Evolutionary conservation across 805 yeast genomes (phyloP).

Genomic region (Candida loeiensis): DNA sequence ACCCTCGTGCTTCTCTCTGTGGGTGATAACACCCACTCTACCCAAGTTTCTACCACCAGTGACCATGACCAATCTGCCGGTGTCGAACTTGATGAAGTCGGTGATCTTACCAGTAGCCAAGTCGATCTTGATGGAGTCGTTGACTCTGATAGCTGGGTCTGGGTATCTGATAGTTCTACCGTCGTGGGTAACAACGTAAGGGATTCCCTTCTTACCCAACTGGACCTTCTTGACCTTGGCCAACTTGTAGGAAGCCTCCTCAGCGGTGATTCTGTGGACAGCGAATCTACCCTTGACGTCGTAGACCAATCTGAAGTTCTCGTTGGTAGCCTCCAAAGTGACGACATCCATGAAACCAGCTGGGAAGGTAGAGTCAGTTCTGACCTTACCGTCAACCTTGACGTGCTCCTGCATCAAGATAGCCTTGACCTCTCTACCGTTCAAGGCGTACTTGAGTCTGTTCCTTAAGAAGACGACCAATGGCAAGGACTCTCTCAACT

Average conservation of each 20-base stretch:
- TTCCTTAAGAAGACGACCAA: slow-evolving; percentile 32
- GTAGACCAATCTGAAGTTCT: slow-evolving; percentile 28
- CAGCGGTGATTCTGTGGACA: slow-evolving; percentile 28
- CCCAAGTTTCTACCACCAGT: slow-evolving; percentile 45
- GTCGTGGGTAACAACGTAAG: slow-evolving; percentile 27
- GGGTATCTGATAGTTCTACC: slow-evolving; percentile 29
- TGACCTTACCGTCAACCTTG: slow-evolving; percentile 33
- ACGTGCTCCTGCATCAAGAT: slow-evolving; percentile 33
- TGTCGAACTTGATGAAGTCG: slow-evolving; percentile 38
- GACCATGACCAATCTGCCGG: slow-evolving; percentile 41
- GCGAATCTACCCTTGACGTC: slow-evolving; percentile 28
- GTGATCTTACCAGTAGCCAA: slow-evolving; percentile 24
- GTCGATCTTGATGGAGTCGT: slow-evolving; percentile 26
- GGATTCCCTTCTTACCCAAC: slow-evolving; percentile 25
- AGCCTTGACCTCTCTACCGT: slow-evolving; percentile 35
- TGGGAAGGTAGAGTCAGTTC: slow-evolving; percentile 32
- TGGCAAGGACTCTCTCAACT: slow-evolving; percentile 34
- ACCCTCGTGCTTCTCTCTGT: slow-evolving; percentile 43
- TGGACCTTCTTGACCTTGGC: slow-evolving; percentile 26
- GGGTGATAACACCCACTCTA: slow-evolving; percentile 41
- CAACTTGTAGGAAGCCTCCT: slow-evolving; percentile 26
- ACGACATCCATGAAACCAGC: slow-evolving; percentile 33
- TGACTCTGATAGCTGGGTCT: slow-evolving; percentile 21
- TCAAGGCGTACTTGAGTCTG: slow-evolving; percentile 33
- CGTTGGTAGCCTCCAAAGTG: slow-evolving; percentile 31